A percentile compares a stretch with the other conserved stretches of the same genome.
phyloP scores from a whole-genome alignment of 2,329 filamentous ascomycete species.

The Ophioceras dolichostomum region DNA sequence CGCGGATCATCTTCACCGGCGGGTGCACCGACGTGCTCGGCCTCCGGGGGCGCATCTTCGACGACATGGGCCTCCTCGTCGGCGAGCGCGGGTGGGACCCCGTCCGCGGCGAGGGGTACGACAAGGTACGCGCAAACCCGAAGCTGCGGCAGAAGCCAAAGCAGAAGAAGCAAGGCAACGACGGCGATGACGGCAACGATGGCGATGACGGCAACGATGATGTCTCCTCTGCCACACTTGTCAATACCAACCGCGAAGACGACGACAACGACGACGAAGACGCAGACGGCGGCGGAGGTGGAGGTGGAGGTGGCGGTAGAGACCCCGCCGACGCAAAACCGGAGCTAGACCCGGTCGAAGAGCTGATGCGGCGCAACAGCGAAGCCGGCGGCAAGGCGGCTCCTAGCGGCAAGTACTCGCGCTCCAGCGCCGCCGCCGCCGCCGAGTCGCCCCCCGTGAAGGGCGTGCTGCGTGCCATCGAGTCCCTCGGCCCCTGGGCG shows the following conservation, averaged over 20 bases:
- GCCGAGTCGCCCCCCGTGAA: conserved; percentile 27
- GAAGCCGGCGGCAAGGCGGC: background rate
- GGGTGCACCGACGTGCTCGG: conserved; percentile 71
- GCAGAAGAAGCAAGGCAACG: conserved; percentile 14
- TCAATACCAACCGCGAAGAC: too few relatives aligned
- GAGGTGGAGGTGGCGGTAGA: conserved; percentile 21
- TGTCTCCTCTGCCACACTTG: too few relatives aligned
- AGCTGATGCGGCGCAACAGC: conserved; percentile 34
- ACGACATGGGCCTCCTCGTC: conserved; percentile 59
- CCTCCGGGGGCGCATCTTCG: conserved; percentile 62
- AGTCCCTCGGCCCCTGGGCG: conserved; percentile 61
- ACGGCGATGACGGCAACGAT: conserved; percentile 10
- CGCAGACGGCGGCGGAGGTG: conserved; percentile 10
- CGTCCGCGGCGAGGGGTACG: conserved; percentile 57
- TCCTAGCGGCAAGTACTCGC: too few relatives aligned
- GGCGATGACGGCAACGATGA: conserved; percentile 5
- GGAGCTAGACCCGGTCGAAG: conserved; percentile 45
- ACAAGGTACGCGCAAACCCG: conserved; percentile 33
- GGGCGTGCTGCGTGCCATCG: conserved; percentile 51
- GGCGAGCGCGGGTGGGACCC: conserved; percentile 63
- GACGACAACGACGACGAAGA: conserved; percentile 10
- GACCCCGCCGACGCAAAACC: conserved; percentile 31
- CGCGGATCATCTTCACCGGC: conserved; percentile 76
- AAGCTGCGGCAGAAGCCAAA: too few relatives aligned
- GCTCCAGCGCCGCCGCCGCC: background rate